Evolutionary conservation across 768 basidiomycete genomes (phyloP).

Genomic region (Mycena kentingensis): DNA sequence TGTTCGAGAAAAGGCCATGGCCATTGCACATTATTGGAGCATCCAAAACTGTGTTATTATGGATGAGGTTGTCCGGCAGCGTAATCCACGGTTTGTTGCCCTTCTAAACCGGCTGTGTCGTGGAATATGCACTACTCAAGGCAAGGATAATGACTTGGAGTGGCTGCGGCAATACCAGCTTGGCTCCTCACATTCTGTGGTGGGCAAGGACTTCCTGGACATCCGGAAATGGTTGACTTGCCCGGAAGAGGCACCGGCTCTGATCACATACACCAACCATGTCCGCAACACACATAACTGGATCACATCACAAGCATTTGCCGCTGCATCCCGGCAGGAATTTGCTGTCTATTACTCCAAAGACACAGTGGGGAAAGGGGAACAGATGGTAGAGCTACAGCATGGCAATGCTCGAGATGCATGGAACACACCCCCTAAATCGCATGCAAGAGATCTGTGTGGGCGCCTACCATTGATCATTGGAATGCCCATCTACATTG

Average conservation of each 20-base stretch:
- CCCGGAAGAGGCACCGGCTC: slow-evolving; percentile 9
- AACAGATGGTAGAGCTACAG: neutral
- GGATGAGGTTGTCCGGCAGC: slow-evolving; percentile 17
- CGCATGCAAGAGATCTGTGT: slow-evolving; percentile 13
- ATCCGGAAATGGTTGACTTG: slow-evolving; percentile 6
- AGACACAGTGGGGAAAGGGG: slow-evolving; percentile 2
- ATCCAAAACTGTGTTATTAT: slow-evolving; percentile 16
- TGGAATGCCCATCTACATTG: slow-evolving; percentile 23
- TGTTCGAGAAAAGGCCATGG: slow-evolving; percentile 9
- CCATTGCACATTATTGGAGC: slow-evolving; percentile 10
- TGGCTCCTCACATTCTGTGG: neutral
- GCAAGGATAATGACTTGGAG: slow-evolving; percentile 12
- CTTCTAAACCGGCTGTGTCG: slow-evolving; percentile 9
- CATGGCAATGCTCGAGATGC: slow-evolving; percentile 15
- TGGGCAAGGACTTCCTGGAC: neutral
- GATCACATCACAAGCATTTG: slow-evolving; percentile 13
- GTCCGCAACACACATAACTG: slow-evolving; percentile 20
- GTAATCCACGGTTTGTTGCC: slow-evolving; percentile 7
- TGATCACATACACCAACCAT: slow-evolving; percentile 17
- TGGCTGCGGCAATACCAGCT: slow-evolving; percentile 10
- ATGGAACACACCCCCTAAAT: slow-evolving; percentile 17
- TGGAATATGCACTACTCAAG: slow-evolving; percentile 13
- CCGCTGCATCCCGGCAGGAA: slow-evolving; percentile 6
- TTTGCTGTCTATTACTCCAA: slow-evolving; percentile 14
- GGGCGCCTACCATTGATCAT: slow-evolving; percentile 16